phyloP scores from a whole-genome alignment of 2,329 filamentous ascomycete species.

The Cordyceps fumosorosea region DNA sequence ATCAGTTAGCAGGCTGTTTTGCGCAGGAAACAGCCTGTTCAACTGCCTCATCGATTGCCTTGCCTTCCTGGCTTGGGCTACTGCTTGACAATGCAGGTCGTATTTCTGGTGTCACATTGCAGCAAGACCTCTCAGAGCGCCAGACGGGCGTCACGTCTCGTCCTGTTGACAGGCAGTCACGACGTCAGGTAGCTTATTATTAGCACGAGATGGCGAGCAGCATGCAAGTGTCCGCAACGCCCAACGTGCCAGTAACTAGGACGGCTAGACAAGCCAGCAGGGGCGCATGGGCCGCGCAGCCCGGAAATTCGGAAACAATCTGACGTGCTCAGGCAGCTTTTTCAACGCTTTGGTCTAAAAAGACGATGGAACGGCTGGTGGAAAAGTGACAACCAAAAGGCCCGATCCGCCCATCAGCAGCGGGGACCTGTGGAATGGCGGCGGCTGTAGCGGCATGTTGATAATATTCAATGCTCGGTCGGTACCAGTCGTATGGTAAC shows the following conservation, averaged over 20 bases:
- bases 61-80: too few relatives aligned
- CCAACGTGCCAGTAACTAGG: neutral
- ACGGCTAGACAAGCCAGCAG: neutral
- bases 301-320: constrained; percentile 3
- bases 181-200: neutral
- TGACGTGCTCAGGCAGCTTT: neutral
- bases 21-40: too few relatives aligned
- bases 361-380: neutral
- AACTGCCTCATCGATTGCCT: too few relatives aligned
- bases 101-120: too few relatives aligned
- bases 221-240: neutral
- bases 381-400: neutral
- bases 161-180: neutral
- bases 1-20: too few relatives aligned
- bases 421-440: neutral
- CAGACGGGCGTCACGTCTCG: neutral
- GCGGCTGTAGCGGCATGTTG: constrained; percentile 1
- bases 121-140: too few relatives aligned
- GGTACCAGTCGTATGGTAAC: too few relatives aligned
- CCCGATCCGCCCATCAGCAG: neutral
- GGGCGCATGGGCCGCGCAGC: constrained; percentile 2
- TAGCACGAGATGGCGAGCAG: neutral
- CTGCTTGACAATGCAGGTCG: too few relatives aligned
- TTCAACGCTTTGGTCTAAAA: constrained; percentile 1
- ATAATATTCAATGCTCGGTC: neutral